Conservation (phyloP, 1,284 basidiomycete genomes). For the Coniferiporia sulphurascens region DNA sequence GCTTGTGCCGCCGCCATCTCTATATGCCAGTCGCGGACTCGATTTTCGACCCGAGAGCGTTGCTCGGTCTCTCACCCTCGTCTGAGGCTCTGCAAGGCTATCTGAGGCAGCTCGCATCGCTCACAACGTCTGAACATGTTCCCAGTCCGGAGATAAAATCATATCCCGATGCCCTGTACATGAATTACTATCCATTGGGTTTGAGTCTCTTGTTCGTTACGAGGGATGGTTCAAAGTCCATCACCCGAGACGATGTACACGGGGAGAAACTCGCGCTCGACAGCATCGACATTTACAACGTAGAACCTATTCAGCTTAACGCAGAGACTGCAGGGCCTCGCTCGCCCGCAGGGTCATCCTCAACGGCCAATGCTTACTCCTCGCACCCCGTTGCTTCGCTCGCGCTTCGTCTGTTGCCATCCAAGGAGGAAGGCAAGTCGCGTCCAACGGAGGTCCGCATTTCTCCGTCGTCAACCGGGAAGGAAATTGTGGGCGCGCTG, state of each 20-base stretch:
- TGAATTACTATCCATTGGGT: constrained; percentile 76
- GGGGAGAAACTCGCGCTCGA: constrained; percentile 52
- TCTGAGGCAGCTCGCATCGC: constrained; percentile 36
- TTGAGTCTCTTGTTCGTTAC: constrained; percentile 73
- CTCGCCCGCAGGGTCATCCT: constrained; percentile 19
- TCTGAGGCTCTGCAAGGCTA: constrained; percentile 41
- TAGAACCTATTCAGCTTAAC: constrained; percentile 28
- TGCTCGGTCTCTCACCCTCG: constrained; percentile 39
- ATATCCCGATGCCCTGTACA: constrained; percentile 79
- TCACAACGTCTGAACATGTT: constrained; percentile 20
- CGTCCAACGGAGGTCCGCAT: constrained; percentile 44
- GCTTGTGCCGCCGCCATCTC: not conserved
- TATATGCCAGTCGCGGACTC: not conserved
- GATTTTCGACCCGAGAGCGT: constrained; percentile 9
- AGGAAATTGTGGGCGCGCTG: constrained; percentile 65
- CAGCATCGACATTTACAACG: constrained; percentile 80
- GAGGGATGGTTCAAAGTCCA: constrained; percentile 54
- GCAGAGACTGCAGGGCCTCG: constrained; percentile 24
- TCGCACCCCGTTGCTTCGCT: constrained; percentile 51
- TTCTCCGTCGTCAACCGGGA: constrained; percentile 53
- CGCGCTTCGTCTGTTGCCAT: constrained; percentile 35
- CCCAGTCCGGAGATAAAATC: constrained; percentile 61
- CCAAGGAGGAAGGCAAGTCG: constrained; percentile 33
- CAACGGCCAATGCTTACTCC: constrained; percentile 44
- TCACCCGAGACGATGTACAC: constrained; percentile 37